Evolutionary conservation across 1,139 yeast genomes (phyloP), one percentile per base, ranked within the genome.

Genomic region (Nadsonia commutata): DNA sequence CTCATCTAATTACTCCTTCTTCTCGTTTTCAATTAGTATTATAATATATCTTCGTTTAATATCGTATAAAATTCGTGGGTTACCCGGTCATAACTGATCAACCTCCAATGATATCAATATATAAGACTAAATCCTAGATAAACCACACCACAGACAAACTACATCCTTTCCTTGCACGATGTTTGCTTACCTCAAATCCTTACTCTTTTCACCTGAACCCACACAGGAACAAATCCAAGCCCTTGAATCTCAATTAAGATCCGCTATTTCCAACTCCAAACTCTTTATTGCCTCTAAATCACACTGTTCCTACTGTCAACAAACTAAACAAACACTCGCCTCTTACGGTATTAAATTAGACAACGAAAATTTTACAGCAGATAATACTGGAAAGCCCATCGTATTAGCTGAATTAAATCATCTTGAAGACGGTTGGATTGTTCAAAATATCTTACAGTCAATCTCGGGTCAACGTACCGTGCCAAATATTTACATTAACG

Each of bases 401-500:
- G 36, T 40, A 37, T 39, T 39, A 23, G 37, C 44, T 27, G 37
- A 45, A 47, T 44, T 39, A n/a, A 40, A 39, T 39, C 22, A 40
- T 36, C 8, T 48, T 38, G 53, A 56, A 19, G 78, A 79, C 42
- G 88, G 86, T 38, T 57, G 61, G 17, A 80, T 71, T 16, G 75
- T 88, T 53, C 97, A 90, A 66, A 79, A 72, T 42, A 94, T 93
- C 47, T 71, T 90, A 50, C 60, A 58, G 41, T 78, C 80, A 57
- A 63, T 85, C 51, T 80, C 94, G 38, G 94, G 95, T 49, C 97
- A 90, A 68, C 72, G 76, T 53, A 85, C 96, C 36, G 97, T 90
- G 47, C 98, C 98, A 50, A 88, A 82, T 63, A 74, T 90, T 51
- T 86, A 80, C 65, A 86, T 90, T 60, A 78, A 72, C 43, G 95